These are phyloP conservation scores for Saccharata proteae DNA, from an alignment of 2,329 filamentous ascomycete species.

Conservation along the genomic window DNA sequence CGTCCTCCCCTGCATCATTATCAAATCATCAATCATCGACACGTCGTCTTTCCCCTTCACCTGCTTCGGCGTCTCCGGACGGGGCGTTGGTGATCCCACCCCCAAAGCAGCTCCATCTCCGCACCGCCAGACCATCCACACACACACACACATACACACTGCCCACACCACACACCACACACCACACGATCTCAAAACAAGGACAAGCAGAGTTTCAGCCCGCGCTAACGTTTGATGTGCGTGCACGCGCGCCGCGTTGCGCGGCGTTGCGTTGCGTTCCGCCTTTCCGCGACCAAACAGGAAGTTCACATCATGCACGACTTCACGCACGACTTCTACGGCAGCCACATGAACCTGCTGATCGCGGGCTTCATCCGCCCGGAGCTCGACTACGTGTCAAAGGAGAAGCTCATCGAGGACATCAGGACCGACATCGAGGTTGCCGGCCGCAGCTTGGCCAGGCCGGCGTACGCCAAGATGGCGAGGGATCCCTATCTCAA, in stretches of 20 bases:
- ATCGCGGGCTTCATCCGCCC: conserved; percentile 81
- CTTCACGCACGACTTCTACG: conserved; percentile 78
- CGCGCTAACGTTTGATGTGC: not conserved
- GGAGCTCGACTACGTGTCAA: conserved; percentile 75
- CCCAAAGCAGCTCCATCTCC: conserved; percentile 1
- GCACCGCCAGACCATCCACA: not conserved
- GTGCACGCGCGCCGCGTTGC: not conserved
- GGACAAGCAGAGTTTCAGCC: too few species aligned
- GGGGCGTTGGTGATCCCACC: too few species aligned
- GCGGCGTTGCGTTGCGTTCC: not conserved
- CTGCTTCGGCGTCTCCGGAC: too few species aligned
- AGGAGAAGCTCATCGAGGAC: conserved; percentile 76
- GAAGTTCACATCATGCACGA: conserved; percentile 80
- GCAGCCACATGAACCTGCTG: conserved; percentile 61
- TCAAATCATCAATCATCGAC: too few species aligned
- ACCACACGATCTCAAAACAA: not conserved
- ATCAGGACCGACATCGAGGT: conserved; percentile 84
- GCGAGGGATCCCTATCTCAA: conserved; percentile 31
- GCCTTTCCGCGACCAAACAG: too few species aligned
- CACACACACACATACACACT: not conserved
- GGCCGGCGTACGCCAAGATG: conserved; percentile 47
- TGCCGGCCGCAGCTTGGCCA: conserved; percentile 56
- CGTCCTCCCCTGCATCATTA: too few species aligned
- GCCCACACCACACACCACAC: not conserved
- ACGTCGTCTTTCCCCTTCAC: too few species aligned